Conservation (phyloP, 2,329 filamentous ascomycete species). For the Pseudogymnoascus sp. region DNA sequence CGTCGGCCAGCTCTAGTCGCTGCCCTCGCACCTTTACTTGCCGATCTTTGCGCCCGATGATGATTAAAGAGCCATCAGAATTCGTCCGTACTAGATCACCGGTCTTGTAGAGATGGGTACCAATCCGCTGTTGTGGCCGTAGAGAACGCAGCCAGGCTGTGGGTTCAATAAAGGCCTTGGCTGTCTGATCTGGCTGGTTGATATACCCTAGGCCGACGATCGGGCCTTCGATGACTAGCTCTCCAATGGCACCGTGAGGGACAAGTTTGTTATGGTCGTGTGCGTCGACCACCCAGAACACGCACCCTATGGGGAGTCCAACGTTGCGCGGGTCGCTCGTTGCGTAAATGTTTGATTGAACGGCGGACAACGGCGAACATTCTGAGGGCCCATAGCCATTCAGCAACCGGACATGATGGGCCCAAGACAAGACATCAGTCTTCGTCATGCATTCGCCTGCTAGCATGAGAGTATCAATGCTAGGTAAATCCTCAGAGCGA, state of each 20-base stretch:
- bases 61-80: constrained; percentile 50
- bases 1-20: constrained; percentile 57
- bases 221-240: constrained; percentile 15
- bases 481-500: constrained; percentile 14
- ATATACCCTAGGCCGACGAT: constrained; percentile 15
- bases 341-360: constrained; percentile 32
- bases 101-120: constrained; percentile 46
- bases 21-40: constrained; percentile 59
- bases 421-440: constrained; percentile 12
- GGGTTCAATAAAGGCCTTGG: constrained; percentile 13
- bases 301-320: not conserved
- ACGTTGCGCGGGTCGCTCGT: constrained; percentile 13
- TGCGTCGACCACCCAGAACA: constrained; percentile 14
- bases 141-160: constrained; percentile 4
- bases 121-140: not conserved
- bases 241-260: constrained; percentile 12
- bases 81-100: constrained; percentile 54
- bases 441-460: constrained; percentile 14
- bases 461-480: constrained; percentile 14
- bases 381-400: constrained; percentile 18
- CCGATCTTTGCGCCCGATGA: constrained; percentile 53
- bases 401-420: constrained; percentile 11
- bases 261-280: constrained; percentile 9
- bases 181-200: constrained; percentile 13
- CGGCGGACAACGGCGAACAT: constrained; percentile 16